Conservation (phyloP, 164 flowering plant species). For the Aristolochia californica region DNA sequence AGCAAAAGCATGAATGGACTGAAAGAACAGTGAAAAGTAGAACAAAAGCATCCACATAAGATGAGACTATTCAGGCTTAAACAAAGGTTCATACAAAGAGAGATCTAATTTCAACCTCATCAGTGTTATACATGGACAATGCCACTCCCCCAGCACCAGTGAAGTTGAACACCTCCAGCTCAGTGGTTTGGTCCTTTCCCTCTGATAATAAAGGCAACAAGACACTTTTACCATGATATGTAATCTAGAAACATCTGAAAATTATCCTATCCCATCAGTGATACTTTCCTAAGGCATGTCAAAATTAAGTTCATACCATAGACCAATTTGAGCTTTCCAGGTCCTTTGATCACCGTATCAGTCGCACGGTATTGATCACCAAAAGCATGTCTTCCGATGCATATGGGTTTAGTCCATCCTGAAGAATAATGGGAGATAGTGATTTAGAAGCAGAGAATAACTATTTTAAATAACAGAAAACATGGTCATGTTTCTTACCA, state of each 20-base stretch:
- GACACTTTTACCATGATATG: too few species aligned
- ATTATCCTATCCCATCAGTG: too few species aligned
- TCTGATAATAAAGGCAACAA: constrained; percentile 27
- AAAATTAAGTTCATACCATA: constrained; percentile 40
- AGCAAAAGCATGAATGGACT: constrained; percentile 90
- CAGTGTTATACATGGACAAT: constrained; percentile 91
- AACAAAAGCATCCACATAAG: background rate
- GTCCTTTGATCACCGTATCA: constrained; percentile 79
- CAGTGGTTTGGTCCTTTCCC: constrained; percentile 51
- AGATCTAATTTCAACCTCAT: constrained; percentile 52
- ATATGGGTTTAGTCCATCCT: constrained; percentile 99
- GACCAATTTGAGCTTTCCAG: constrained; percentile 83
- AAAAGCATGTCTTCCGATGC: constrained; percentile 99
- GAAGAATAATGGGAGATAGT: constrained; percentile 1
- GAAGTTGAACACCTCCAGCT: constrained; percentile 72
- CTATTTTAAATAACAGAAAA: constrained; percentile 1
- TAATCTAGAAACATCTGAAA: background rate
- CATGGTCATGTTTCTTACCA: constrained; percentile 26
- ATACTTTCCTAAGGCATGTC: too few species aligned
- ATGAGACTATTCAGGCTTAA: background rate
- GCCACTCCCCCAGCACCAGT: constrained; percentile 93
- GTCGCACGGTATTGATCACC: constrained; percentile 96
- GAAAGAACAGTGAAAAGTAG: constrained; percentile 9
- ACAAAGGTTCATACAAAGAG: background rate
- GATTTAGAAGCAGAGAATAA: background rate